Conservation (phyloP, 176 grass and related monocot species). For the Dendrocalamus sinicus region DNA sequence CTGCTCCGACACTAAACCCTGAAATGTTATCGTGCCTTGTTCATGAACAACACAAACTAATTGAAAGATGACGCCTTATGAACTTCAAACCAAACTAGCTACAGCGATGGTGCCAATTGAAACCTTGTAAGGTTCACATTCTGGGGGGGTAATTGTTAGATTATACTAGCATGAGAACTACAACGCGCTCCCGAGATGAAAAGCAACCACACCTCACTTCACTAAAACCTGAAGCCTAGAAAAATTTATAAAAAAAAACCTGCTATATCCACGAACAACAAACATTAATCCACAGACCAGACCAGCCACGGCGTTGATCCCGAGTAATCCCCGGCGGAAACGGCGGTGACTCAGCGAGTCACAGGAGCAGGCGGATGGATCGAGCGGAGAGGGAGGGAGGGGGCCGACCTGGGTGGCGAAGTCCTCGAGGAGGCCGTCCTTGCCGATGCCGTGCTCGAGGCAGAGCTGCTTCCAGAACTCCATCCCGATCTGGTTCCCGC, state of each 20-base stretch:
- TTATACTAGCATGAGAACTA: background rate
- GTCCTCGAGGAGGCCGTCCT: slow-evolving; percentile 98
- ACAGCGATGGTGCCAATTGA: background rate
- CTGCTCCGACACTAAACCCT: background rate
- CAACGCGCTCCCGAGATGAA: background rate
- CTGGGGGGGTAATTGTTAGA: background rate
- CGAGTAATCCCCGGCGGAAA: background rate
- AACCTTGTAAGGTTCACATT: background rate
- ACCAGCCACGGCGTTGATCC: background rate
- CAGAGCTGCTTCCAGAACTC: slow-evolving; percentile 99
- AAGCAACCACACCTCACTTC: background rate
- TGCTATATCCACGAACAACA: background rate
- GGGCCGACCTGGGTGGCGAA: slow-evolving; percentile 82
- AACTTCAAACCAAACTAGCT: background rate
- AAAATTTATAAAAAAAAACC: background rate
- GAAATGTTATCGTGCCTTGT: background rate
- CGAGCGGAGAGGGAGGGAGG: background rate
- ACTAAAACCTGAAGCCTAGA: slow-evolving; percentile 28
- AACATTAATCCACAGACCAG: background rate
- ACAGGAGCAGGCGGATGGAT: background rate
- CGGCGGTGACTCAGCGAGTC: background rate
- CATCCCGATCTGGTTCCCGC: slow-evolving; percentile 99
- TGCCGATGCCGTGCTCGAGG: slow-evolving; percentile 98
- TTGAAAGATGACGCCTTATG: background rate
- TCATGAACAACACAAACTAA: background rate